phyloP scores from a whole-genome alignment of 345 rosid species.

The Rhodamnia rubescens region DNA sequence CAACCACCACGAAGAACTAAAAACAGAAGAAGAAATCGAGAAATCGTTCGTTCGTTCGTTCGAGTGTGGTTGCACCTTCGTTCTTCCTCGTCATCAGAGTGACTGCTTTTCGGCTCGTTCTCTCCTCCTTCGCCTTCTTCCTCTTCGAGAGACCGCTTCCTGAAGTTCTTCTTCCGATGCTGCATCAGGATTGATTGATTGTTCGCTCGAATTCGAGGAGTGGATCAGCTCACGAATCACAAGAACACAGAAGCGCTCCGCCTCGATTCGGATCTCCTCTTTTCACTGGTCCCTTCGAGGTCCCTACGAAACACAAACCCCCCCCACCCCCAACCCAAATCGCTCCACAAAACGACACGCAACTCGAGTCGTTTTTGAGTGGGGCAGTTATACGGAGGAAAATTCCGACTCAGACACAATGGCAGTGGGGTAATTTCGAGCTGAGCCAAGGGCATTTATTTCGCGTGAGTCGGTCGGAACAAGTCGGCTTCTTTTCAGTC shows the following conservation, averaged over 20 bases:
- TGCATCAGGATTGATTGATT: neutral
- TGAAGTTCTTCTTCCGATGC: slow-evolving; percentile 38
- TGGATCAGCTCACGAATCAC: neutral
- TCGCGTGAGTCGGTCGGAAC: too few relatives aligned
- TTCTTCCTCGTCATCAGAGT: slow-evolving; percentile 64
- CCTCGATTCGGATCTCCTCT: neutral
- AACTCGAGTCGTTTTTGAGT: too few relatives aligned
- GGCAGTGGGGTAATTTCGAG: neutral
- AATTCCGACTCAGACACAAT: fast-evolving
- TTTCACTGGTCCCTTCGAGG: neutral
- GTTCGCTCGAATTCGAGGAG: neutral
- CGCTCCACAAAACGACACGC: too few relatives aligned
- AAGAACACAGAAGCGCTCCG: neutral
- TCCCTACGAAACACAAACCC: too few relatives aligned
- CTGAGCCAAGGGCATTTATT: neutral
- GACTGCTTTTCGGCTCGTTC: neutral
- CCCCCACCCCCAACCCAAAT: too few relatives aligned
- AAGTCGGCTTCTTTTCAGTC: too few relatives aligned
- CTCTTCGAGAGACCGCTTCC: slow-evolving; percentile 60
- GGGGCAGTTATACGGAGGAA: too few relatives aligned
- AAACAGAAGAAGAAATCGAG: neutral
- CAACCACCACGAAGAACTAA: neutral
- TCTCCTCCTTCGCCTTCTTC: slow-evolving; percentile 24
- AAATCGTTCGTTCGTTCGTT: neutral
- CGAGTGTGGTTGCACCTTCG: slow-evolving; percentile 30